Evolutionary conservation across 2,329 filamentous ascomycete species (phyloP), one percentile per base, ranked within the genome.

Genomic region (Thielaviopsis punctulata): DNA sequence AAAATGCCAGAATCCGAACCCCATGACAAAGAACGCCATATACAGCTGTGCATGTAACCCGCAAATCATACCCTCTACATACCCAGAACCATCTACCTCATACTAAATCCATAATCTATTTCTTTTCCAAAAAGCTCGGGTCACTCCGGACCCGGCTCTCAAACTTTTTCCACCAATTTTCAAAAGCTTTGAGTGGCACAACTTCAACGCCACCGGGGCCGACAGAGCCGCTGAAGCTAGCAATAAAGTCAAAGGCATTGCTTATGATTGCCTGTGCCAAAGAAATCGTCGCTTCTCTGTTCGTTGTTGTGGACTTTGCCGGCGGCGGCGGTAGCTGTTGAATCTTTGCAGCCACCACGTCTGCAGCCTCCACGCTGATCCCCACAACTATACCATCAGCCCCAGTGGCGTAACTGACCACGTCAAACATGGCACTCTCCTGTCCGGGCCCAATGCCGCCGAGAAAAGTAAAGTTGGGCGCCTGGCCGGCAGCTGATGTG

Each of bases 111-210:
- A n/a, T n/a, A n/a, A n/a, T 60, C 24, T 57, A 56, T 46, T 67
- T 65, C 60, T 82, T 78, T 67, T 96, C 89, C 59, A 98, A 69
- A 64, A 98, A 98, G 6, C 79, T 77, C 0, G 92, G 90, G 68
- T 98, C 92, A 57, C 78, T 75, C 60, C 89, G 82, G 39, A 98
- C 76, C 62, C 81, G 82, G 56, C 79, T 77, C 70, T 98, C 90
- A 68, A 98, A 98, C 67, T 95, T 96, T 56, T 73, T 76, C 92
- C 93, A 98, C 92, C 93, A 98, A 54, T 94, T 87, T 68, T 93
- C 84, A 64, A 98, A 98, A 4, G 85, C 86, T 68, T 86, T 92
- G 57, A 98, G 68, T n/a, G 92, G 89, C 22, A 98, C 86, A 12
- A 93, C 84, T 64, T 96, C 90, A 45, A 84, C 77, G 0, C 84